Evolutionary conservation across 257 asterid genomes (phyloP).

Genomic region (Paraleonurus japonicus): DNA sequence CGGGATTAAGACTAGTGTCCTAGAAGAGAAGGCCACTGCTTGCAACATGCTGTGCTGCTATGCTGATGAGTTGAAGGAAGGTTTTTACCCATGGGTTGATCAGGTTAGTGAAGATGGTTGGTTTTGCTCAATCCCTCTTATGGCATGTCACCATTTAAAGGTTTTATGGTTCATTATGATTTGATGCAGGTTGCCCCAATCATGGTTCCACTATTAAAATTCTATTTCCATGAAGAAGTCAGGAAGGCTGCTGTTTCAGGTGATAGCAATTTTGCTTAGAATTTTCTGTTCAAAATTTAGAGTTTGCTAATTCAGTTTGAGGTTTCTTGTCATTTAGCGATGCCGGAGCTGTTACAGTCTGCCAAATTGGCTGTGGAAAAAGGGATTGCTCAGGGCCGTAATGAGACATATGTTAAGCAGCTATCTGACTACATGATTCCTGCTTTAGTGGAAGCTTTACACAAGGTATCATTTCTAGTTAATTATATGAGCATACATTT

Average conservation of each 20-base stretch:
- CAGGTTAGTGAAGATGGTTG: constrained; percentile 59
- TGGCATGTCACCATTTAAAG: constrained; percentile 17
- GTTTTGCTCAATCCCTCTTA: constrained; percentile 2
- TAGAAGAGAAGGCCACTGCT: constrained; percentile 98
- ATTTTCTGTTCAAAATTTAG: neutral
- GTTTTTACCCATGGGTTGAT: constrained; percentile 98
- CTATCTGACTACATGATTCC: constrained; percentile 70
- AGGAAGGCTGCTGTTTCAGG: constrained; percentile 99
- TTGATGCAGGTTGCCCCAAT: constrained; percentile 83
- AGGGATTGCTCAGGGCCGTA: constrained; percentile 89
- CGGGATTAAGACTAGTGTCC: constrained; percentile 95
- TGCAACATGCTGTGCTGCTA: constrained; percentile 99
- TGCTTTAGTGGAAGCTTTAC: constrained; percentile 82
- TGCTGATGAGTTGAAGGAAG: constrained; percentile 98
- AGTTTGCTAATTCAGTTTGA: constrained; percentile 4
- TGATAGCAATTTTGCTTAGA: constrained; percentile 24
- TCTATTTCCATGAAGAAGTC: constrained; percentile 98
- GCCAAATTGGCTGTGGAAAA: constrained; percentile 95
- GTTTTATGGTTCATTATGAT: constrained; percentile 9
- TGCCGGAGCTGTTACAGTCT: constrained; percentile 93
- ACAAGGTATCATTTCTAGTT: constrained; percentile 51
- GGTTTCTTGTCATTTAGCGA: constrained; percentile 48
- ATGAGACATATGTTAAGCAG: constrained; percentile 75
- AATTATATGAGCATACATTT: neutral
- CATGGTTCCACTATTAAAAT: constrained; percentile 84